These are phyloP conservation scores for Galeopsis tetrahit DNA, from an alignment of 257 asterid genomes.

Conservation along the genomic window DNA sequence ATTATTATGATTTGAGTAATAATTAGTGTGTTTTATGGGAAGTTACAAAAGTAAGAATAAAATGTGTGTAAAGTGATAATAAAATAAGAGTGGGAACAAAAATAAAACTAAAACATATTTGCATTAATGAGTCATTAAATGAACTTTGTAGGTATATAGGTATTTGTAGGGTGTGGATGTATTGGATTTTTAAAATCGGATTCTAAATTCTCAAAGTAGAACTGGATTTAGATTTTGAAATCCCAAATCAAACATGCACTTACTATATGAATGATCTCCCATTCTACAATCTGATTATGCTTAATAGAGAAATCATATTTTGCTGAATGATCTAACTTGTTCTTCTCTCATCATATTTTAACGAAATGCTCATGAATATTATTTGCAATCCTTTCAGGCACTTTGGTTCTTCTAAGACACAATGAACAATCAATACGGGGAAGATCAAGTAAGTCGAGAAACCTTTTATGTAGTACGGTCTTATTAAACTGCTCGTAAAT, in stretches of 20 bases:
- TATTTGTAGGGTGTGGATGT: too few species aligned
- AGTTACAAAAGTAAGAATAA: too few species aligned
- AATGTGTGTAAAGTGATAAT: too few species aligned
- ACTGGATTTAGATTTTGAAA: too few species aligned
- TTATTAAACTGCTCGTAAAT: neutral
- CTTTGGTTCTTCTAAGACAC: slow-evolving; percentile 30
- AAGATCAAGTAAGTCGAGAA: slow-evolving; percentile 57
- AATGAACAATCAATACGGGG: slow-evolving; percentile 62
- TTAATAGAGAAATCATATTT: neutral
- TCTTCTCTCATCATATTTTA: neutral
- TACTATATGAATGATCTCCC: neutral
- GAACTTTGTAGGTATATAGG: too few species aligned
- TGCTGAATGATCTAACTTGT: neutral
- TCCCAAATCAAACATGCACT: neutral
- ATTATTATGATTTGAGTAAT: too few species aligned
- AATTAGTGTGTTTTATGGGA: too few species aligned
- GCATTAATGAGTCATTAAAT: too few species aligned
- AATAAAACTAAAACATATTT: too few species aligned
- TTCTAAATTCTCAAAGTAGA: too few species aligned
- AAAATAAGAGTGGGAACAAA: too few species aligned
- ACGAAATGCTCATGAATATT: slow-evolving; percentile 18
- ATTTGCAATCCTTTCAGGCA: slow-evolving; percentile 36
- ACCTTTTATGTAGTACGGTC: neutral
- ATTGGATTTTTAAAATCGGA: too few species aligned
- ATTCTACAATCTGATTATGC: neutral